phyloP scores from a whole-genome alignment of 441 rosid genomes.

The Lepidium campestre region DNA sequence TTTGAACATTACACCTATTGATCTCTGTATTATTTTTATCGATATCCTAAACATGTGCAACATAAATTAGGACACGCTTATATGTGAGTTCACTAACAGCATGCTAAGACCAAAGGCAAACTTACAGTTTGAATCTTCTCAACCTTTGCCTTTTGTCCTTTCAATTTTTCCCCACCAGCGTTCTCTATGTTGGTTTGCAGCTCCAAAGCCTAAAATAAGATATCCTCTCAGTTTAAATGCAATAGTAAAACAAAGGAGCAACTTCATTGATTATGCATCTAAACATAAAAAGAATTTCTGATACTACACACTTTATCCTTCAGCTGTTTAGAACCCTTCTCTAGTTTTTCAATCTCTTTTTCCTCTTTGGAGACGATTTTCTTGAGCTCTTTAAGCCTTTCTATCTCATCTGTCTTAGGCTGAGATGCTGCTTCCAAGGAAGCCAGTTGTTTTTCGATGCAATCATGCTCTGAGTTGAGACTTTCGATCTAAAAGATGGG shows the following conservation, averaged over 20 bases:
- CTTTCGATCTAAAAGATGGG: conserved; percentile 58
- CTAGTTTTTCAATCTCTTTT: conserved; percentile 60
- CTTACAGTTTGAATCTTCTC: conserved; percentile 85
- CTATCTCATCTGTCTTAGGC: conserved; percentile 71
- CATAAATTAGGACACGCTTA: conserved; percentile 17
- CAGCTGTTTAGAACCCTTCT: conserved; percentile 68
- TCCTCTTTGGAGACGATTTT: conserved; percentile 54
- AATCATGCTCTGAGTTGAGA: conserved; percentile 59
- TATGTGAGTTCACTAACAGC: not conserved
- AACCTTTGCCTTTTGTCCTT: conserved; percentile 76
- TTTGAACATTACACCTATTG: conserved; percentile 85
- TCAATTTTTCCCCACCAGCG: conserved; percentile 80
- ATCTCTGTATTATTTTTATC: conserved; percentile 79
- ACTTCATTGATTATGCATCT: not conserved
- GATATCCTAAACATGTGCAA: conserved; percentile 54
- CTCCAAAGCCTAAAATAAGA: conserved; percentile 53
- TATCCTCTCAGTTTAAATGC: not conserved
- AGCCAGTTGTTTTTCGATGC: conserved; percentile 74
- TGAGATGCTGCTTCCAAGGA: conserved; percentile 75
- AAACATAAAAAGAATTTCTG: not conserved
- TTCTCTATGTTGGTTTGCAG: conserved; percentile 88
- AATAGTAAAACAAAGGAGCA: not conserved
- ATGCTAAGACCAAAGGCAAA: conserved; percentile 17
- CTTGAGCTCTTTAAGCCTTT: conserved; percentile 62
- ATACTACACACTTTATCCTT: conserved; percentile 61